These are phyloP conservation scores for Fusarium sp. DNA, from an alignment of 2,329 filamentous ascomycete species.

Conservation along the genomic window DNA sequence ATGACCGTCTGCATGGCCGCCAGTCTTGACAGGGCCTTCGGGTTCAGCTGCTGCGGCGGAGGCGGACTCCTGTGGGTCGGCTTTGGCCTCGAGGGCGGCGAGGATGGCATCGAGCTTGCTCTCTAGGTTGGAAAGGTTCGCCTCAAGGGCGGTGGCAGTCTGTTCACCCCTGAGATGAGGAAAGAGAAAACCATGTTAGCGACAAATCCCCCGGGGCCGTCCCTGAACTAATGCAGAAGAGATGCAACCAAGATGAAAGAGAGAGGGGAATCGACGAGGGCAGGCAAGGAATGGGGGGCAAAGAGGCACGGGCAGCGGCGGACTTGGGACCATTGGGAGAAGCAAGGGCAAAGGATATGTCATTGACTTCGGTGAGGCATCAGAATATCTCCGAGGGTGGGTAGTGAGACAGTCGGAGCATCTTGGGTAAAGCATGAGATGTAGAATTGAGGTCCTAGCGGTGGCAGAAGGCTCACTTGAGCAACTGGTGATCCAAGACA, in stretches of 20 bases:
- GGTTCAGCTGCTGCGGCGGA: not conserved
- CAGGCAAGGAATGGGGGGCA: not conserved
- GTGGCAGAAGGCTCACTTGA: not conserved
- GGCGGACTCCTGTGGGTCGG: slow-evolving; percentile 6
- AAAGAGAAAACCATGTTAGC: slow-evolving; percentile 29
- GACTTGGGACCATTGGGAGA: not conserved
- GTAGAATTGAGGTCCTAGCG: not conserved
- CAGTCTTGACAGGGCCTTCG: not conserved
- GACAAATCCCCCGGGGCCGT: slow-evolving; percentile 1
- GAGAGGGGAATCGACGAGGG: not conserved
- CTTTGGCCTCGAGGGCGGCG: slow-evolving; percentile 56
- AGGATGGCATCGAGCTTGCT: slow-evolving; percentile 67
- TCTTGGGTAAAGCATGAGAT: not conserved
- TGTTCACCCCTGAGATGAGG: slow-evolving; percentile 61
- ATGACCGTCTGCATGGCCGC: slow-evolving; percentile 1
- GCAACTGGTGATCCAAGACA: not conserved
- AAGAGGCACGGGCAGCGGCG: not conserved
- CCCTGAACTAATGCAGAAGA: not conserved
- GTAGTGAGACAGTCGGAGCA: not conserved
- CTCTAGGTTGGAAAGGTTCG: slow-evolving; percentile 64
- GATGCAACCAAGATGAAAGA: not conserved
- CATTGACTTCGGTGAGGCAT: not conserved
- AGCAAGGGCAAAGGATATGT: not conserved
- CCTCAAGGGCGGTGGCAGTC: slow-evolving; percentile 64
- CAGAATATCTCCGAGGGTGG: not conserved